A percentile compares a stretch with the other conserved stretches of the same genome.
phyloP scores from a whole-genome alignment of 257 asterid genomes.

The Nyctanthes arbortristis region DNA sequence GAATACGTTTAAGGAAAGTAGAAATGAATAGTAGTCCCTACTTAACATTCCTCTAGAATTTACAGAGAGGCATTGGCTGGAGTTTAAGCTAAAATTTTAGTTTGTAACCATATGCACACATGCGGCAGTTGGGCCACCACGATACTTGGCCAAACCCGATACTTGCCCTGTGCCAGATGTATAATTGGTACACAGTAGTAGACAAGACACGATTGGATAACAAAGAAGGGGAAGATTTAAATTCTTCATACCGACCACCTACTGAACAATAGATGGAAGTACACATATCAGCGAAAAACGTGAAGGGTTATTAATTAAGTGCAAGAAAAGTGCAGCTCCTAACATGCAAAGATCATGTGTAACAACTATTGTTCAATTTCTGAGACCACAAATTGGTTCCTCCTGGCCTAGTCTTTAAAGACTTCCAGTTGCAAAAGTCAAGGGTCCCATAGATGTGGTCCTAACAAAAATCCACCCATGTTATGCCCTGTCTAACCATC shows the following conservation, averaged over 20 bases:
- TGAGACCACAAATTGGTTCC: conserved; percentile 9
- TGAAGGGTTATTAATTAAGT: conserved; percentile 1
- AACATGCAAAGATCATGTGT: conserved; percentile 14
- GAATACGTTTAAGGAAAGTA: too few species aligned
- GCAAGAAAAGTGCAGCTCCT: neutral
- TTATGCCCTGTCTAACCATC: conserved; percentile 14
- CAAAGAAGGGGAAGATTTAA: neutral
- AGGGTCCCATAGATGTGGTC: conserved; percentile 27
- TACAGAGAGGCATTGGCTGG: neutral
- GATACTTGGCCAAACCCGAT: neutral
- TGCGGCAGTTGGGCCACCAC: neutral
- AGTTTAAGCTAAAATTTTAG: neutral
- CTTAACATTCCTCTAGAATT: neutral
- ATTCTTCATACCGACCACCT: neutral
- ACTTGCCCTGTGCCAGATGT: neutral
- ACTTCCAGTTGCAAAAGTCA: conserved; percentile 4
- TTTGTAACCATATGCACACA: neutral
- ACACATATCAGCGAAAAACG: neutral
- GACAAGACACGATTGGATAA: neutral
- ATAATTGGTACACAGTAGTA: neutral
- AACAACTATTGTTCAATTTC: conserved; percentile 9
- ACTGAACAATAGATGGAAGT: neutral
- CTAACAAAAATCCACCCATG: neutral
- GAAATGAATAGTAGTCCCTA: too few species aligned
- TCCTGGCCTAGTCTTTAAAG: neutral